phyloP scores from a whole-genome alignment of 192 early-diverging fungal genomes.

The Coemansia sp. region DNA sequence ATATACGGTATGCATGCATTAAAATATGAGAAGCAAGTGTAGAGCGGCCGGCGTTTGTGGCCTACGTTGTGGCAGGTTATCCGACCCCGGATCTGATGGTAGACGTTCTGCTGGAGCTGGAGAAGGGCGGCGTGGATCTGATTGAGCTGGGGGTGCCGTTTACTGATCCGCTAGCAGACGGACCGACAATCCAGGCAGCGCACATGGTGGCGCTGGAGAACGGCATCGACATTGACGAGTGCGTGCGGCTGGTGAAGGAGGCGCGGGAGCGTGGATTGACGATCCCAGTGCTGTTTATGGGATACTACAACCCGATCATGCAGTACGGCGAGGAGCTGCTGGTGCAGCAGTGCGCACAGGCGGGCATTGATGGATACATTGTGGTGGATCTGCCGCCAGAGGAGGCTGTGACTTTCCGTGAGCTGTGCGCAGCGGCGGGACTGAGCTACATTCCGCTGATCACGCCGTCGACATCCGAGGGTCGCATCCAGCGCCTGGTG shows the following conservation, averaged over 20 bases:
- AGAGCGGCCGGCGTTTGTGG: conserved; percentile 79
- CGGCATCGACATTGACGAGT: conserved; percentile 72
- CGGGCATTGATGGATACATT: conserved; percentile 93
- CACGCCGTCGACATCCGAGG: conserved; percentile 88
- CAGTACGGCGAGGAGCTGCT: conserved; percentile 89
- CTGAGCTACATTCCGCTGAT: conserved; percentile 87
- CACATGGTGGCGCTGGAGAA: conserved; percentile 74
- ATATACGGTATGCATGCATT: not conserved
- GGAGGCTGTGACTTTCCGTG: conserved; percentile 85
- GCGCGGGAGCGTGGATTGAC: conserved; percentile 81
- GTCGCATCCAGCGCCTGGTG: conserved; percentile 74
- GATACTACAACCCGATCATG: conserved; percentile 97
- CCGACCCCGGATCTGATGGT: conserved; percentile 78
- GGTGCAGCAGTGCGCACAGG: conserved; percentile 77
- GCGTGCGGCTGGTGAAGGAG: conserved; percentile 74
- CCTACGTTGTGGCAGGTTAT: conserved; percentile 91
- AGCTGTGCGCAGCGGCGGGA: conserved; percentile 67
- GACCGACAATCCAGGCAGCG: conserved; percentile 94
- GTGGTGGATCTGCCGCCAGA: conserved; percentile 97
- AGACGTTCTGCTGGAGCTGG: conserved; percentile 80
- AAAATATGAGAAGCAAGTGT: not conserved
- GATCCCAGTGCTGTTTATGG: conserved; percentile 95
- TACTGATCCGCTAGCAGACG: conserved; percentile 96
- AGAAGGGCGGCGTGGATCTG: conserved; percentile 89
- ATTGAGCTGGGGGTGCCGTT: conserved; percentile 98